phyloP scores from a whole-genome alignment of 2,329 filamentous ascomycete species.

The Trichoderma atrobrunneum region DNA sequence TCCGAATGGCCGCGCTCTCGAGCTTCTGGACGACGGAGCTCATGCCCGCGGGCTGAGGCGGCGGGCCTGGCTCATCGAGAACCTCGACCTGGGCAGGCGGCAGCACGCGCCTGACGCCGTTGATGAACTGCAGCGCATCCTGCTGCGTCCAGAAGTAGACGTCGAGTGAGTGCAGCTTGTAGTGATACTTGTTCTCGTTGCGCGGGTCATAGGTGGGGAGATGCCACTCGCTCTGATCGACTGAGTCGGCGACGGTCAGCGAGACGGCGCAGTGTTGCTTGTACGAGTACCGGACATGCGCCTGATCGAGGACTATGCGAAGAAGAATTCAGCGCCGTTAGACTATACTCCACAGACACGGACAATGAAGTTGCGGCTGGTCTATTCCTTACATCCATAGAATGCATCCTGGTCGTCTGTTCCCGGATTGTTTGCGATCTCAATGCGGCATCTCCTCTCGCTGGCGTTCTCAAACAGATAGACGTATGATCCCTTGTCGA shows the following conservation, averaged over 20 bases:
- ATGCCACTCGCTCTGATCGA: conserved; percentile 65
- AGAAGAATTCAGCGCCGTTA: conserved; percentile 21
- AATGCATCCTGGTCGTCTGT: conserved; percentile 78
- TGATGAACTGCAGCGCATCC: conserved; percentile 69
- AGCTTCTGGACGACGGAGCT: conserved; percentile 71
- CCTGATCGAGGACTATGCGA: conserved; percentile 59
- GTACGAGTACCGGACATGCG: conserved; percentile 67
- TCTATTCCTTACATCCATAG: conserved; percentile 63
- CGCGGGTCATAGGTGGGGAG: conserved; percentile 68
- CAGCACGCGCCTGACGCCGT: conserved; percentile 63
- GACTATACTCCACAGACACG: not conserved
- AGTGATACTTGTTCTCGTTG: conserved; percentile 76
- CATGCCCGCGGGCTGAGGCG: conserved; percentile 49
- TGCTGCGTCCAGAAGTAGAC: conserved; percentile 76
- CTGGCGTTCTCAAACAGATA: conserved; percentile 74
- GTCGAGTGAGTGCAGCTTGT: conserved; percentile 71
- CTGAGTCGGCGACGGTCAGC: conserved; percentile 57
- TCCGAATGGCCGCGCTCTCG: conserved; percentile 68
- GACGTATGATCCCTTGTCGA: conserved; percentile 76
- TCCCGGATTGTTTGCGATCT: conserved; percentile 72
- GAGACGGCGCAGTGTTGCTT: conserved; percentile 71
- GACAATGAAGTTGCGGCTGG: not conserved
- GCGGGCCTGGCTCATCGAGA: conserved; percentile 60
- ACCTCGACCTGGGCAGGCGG: conserved; percentile 60
- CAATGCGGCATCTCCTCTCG: conserved; percentile 65